A percentile compares a stretch with the other conserved stretches of the same genome.
These are phyloP conservation scores for Xylariales sp. DNA, from an alignment of 2,329 filamentous ascomycete genomes.

Conservation along the genomic window DNA sequence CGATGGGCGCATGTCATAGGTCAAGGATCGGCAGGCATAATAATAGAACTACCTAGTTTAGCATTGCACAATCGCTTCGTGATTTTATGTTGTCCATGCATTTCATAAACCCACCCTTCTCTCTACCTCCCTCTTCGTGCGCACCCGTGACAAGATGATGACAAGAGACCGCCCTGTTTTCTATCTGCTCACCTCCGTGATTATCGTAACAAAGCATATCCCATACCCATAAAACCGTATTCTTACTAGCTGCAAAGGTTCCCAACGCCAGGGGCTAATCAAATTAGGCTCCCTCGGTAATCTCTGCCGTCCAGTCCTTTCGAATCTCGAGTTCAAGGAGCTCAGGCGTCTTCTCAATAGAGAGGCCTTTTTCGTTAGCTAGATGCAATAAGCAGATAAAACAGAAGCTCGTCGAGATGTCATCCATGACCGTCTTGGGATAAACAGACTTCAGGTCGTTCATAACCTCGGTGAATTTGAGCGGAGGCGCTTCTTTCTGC, in stretches of 20 bases:
- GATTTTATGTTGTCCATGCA: conserved; percentile 9
- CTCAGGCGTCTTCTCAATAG: conserved; percentile 73
- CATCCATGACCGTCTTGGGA: conserved; percentile 84
- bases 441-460: conserved; percentile 89
- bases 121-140: conserved; percentile 7
- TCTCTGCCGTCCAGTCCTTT: conserved; percentile 71
- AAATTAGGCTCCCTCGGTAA: conserved; percentile 52
- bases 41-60: not conserved
- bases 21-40: not conserved
- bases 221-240: conserved; percentile 13
- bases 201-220: conserved; percentile 27
- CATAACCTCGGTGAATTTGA: conserved; percentile 93
- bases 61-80: conserved; percentile 16
- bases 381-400: conserved; percentile 94
- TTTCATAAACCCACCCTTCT: conserved; percentile 8
- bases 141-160: conserved; percentile 3
- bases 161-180: not conserved
- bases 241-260: conserved; percentile 7
- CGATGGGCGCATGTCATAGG: not conserved
- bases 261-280: not conserved
- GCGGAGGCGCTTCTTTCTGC: conserved; percentile 59
- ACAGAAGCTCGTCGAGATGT: conserved; percentile 93
- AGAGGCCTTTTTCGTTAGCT: conserved; percentile 90
- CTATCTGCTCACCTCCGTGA: not conserved
- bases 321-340: conserved; percentile 70